Evolutionary conservation across 2,329 filamentous ascomycete species (phyloP).

Genomic region (Trichoderma sp.): DNA sequence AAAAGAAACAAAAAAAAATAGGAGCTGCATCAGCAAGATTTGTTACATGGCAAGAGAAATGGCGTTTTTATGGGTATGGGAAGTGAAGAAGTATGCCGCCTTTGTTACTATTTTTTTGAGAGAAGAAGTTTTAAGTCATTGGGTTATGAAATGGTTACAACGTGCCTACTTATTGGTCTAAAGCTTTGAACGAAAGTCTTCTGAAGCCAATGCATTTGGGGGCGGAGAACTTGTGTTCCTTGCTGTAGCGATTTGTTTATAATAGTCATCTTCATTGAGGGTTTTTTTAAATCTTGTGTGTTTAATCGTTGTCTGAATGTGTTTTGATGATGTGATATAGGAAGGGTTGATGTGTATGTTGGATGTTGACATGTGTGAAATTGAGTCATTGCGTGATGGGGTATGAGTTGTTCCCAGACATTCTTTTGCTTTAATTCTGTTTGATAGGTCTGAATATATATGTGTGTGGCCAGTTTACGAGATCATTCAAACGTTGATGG

Average conservation of each 20-base stretch:
- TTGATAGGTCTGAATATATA: background rate
- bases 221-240: background rate
- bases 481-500: background rate
- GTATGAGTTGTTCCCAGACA: background rate
- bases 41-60: conserved; percentile 14
- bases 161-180: background rate
- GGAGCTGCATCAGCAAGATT: conserved; percentile 7
- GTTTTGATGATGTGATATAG: background rate
- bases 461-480: background rate
- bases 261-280: background rate
- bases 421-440: background rate
- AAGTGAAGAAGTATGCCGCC: conserved; percentile 1
- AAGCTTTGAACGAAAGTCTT: background rate
- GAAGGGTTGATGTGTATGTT: background rate
- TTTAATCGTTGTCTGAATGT: background rate
- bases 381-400: background rate
- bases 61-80: conserved; percentile 16
- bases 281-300: background rate
- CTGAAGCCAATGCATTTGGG: background rate
- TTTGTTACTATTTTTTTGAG: background rate
- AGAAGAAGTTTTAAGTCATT: conserved; percentile 11
- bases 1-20: background rate
- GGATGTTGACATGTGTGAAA: background rate
- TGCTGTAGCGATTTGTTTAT: conserved; percentile 9
- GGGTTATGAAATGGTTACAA: conserved; percentile 7